A percentile compares a stretch with the other conserved stretches of the same genome.
phyloP scores from a whole-genome alignment of 352 stramenopile genomes.

The Lagenidium giganteum region DNA sequence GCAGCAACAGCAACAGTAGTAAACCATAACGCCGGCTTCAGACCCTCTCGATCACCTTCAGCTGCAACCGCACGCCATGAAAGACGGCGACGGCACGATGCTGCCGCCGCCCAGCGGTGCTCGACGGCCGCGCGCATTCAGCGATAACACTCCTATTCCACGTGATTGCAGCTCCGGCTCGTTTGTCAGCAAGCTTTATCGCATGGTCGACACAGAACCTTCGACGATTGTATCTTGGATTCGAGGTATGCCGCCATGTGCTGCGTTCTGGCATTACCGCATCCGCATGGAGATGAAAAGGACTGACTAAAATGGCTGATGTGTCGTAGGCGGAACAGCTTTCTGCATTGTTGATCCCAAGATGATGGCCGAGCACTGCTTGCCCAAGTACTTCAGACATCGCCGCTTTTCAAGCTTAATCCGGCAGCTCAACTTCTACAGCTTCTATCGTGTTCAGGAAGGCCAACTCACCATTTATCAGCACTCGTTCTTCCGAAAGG shows the following conservation, averaged over 20 bases:
- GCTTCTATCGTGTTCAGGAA: slow-evolving; percentile 88
- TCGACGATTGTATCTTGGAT: slow-evolving; percentile 82
- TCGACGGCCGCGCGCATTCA: slow-evolving; percentile 15
- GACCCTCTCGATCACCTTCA: neutral
- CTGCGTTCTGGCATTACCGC: neutral
- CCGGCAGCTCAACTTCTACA: slow-evolving; percentile 91
- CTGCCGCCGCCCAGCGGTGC: slow-evolving; percentile 1
- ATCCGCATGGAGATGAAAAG: neutral
- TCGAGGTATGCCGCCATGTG: slow-evolving; percentile 10
- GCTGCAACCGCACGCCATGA: neutral
- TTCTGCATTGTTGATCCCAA: slow-evolving; percentile 90
- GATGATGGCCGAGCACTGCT: slow-evolving; percentile 82
- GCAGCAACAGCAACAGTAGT: neutral
- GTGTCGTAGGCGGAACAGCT: slow-evolving; percentile 65
- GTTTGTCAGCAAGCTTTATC: slow-evolving; percentile 83
- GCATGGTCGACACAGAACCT: slow-evolving; percentile 81
- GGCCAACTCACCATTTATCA: slow-evolving; percentile 84
- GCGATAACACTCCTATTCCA: slow-evolving; percentile 10
- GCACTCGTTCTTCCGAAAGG: slow-evolving; percentile 83
- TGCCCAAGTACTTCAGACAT: slow-evolving; percentile 90
- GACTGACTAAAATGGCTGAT: neutral
- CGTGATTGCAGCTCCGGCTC: slow-evolving; percentile 46
- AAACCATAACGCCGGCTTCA: neutral
- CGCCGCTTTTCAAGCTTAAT: slow-evolving; percentile 86
- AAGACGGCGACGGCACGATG: neutral